These are phyloP conservation scores for Leccinum subgranulosum DNA, from an alignment of 768 basidiomycete genomes.

Conservation along the genomic window DNA sequence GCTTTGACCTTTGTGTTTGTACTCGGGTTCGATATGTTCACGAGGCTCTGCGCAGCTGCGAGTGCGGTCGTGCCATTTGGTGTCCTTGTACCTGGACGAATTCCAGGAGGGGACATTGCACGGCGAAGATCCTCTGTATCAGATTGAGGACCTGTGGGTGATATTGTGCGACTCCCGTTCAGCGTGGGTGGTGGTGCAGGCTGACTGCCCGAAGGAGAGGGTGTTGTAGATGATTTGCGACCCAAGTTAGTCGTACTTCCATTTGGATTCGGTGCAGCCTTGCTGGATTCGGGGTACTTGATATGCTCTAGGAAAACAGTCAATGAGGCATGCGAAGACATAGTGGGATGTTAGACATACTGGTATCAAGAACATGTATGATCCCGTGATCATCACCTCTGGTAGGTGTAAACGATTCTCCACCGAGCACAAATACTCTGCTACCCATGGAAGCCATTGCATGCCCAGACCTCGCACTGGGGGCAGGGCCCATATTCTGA, in stretches of 20 bases:
- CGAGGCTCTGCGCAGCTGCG: conserved; percentile 9
- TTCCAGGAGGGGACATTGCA: conserved; percentile 60
- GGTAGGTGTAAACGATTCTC: conserved; percentile 77
- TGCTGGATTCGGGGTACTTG: conserved; percentile 79
- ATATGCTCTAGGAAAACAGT: conserved; percentile 63
- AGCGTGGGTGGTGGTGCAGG: conserved; percentile 29
- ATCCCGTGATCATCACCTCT: conserved; percentile 76
- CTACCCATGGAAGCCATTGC: conserved; percentile 95
- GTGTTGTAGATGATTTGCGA: conserved; percentile 48
- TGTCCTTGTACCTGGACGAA: conserved; percentile 38
- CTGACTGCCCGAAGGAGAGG: conserved; percentile 28
- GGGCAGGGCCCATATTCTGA: conserved; percentile 98
- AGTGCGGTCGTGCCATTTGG: conserved; percentile 27
- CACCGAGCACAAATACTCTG: conserved; percentile 90
- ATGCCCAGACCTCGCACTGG: conserved; percentile 90
- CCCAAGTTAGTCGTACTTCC: conserved; percentile 31
- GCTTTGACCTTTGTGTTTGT: conserved; percentile 48
- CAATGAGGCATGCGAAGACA: conserved; percentile 3
- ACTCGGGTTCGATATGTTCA: conserved; percentile 4
- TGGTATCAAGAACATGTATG: conserved; percentile 93
- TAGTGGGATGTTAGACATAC: conserved; percentile 45
- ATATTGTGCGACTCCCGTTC: conserved; percentile 54
- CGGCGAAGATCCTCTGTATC: conserved; percentile 61
- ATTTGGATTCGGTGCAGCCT: conserved; percentile 32
- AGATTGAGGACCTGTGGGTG: conserved; percentile 49